Evolutionary conservation across 768 basidiomycete genomes (phyloP), one percentile per base, ranked within the genome.

Genomic region (Mycena vulgaris): DNA sequence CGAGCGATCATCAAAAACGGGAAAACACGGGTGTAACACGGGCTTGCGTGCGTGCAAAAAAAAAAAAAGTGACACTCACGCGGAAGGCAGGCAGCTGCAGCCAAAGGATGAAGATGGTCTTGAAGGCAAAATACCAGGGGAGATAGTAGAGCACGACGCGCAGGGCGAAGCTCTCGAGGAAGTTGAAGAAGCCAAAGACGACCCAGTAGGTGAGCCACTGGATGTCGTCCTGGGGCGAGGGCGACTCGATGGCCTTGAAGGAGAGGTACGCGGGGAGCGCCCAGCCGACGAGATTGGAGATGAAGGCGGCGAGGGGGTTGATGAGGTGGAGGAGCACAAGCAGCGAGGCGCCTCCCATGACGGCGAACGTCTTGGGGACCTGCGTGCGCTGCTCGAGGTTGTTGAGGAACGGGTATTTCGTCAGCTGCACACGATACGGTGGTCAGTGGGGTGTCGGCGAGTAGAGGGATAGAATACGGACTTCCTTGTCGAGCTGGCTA

Each of bases 161-260:
- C 72, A 95, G 86, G 60, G 94, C 95, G 75, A 97, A 88, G 77
- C 89, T 92, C 84, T 98, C 97, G 69, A 94, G 76, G 83, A 98
- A 95, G 86, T 93, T 97, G 89, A 98, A 92, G 82, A 92, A 93
- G 63, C 95, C 96, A 75, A 98, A 97, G 62, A 97, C 89, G 78
- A 95, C 88, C 97, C 97, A 99, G 87, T 99, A 99, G 3, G 97
- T 97, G 78, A 98, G 88, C 96, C 96, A 98, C 83, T 98, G 96
- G 76, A 93, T 86, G 82, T 97, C 94, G 74, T 97, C 95, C 74
- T 92, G 87, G 68, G 91, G 86, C 3, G 89, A 86, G n/a, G 95
- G 94, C 6, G 88, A 82, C 82, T 99, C 97, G 78, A 99, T 90
- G 31, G 98, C 97, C 83, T 93, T 93, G 86, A 98, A 90, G 59